Evolutionary conservation across 108 stramenopile species (phyloP), one percentile per base, ranked within the genome.

Genomic region (Skeletonema grethae): DNA sequence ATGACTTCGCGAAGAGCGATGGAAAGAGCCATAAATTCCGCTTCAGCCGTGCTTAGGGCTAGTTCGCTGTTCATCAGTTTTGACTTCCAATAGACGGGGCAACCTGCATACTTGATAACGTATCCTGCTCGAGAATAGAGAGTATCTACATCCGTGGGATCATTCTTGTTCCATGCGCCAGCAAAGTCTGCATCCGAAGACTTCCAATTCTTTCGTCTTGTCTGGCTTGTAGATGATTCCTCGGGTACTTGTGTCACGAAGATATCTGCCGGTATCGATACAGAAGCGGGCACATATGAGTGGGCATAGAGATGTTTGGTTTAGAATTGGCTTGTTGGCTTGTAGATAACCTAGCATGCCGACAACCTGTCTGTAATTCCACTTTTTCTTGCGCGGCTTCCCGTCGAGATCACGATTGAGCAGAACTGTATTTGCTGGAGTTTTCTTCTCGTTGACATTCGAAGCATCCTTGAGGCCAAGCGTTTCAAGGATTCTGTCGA

Each of bases 141-240:
- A 5, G 31, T 45, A 1, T 24, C 25, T 5, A 57, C 57, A 6
- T 43, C 20, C 1, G 45, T 2, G 18, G 61, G 3, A 55, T 71
- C 61, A 5, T 30, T 59, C 31, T 61, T 38, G 4, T 11, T 7
- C 82, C 85, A 83, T n/a, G 60, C 60, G 4, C 85, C 85, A 55
- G 79, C 70, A 48, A 81, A 81, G 34, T 73, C 67, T 2, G 79
- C 84, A 69, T 84, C 84, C 5, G 55, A 66, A 84, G 57, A 65
- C 72, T 18, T 84, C 69, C 12, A 82, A 28, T 1, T 64, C 63
- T 36, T 35, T 57, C 5, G 28, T 25, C 16, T 18, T 22, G 32
- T 73, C 65, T 20, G 65, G 64, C 11, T 39, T 65, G 53, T 66
- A 73, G 34, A 65, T 56, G 1, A 73, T 53, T 11, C 72, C 72